phyloP scores from a whole-genome alignment of 2,329 filamentous ascomycete species.

The Beauveria sp. region DNA sequence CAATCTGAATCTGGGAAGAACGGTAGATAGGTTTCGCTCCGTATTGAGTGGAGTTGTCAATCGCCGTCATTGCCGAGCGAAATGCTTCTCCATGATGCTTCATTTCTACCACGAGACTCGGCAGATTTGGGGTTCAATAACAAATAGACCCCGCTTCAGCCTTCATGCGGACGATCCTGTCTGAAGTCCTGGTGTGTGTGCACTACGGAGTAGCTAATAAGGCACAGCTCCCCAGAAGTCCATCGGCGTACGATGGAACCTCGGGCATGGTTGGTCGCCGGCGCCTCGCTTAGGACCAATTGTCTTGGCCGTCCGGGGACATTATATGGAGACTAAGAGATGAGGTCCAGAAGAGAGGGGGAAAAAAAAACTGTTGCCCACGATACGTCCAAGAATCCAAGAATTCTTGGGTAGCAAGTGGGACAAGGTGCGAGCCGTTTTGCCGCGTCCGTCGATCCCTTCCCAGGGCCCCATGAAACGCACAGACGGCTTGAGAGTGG shows the following conservation, averaged over 20 bases:
- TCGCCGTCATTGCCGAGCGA: neutral
- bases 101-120: neutral
- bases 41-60: neutral
- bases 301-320: neutral
- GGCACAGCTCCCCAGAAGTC: neutral
- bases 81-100: neutral
- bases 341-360: neutral
- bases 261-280: neutral
- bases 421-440: neutral
- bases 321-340: neutral
- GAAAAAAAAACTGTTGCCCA: too few relatives aligned
- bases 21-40: neutral
- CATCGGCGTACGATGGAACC: neutral
- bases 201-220: neutral
- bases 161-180: neutral
- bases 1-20: neutral
- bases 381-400: neutral
- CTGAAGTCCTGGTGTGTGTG: neutral
- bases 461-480: neutral
- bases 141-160: neutral
- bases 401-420: neutral
- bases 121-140: neutral
- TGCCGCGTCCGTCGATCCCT: constrained; percentile 1
- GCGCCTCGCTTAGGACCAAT: neutral
- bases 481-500: neutral